Evolutionary conservation across 768 basidiomycete genomes (phyloP), one percentile per base, ranked within the genome.

Genomic region (Leccinum sublutescens): DNA sequence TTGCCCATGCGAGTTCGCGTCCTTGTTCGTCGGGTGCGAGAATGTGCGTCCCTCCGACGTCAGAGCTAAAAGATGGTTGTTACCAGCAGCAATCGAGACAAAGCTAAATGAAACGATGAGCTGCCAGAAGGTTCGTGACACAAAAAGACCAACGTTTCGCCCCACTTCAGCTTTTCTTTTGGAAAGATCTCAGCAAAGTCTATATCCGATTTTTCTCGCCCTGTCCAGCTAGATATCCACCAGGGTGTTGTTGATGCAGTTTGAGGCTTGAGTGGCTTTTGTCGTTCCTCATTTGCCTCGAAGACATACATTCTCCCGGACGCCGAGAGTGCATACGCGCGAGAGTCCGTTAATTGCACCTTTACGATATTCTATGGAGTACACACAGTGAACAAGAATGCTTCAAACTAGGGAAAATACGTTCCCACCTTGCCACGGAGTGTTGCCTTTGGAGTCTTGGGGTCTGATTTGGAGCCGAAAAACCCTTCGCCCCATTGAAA

Each of bases 401-500:
- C 9, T 27, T 23, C 15, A 14, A 50, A n/a, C 17, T 11, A 3
- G 25, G 25, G 15, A 10, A 49, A 21, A 9, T 2, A 31, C 10
- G 17, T 23, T 61, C 77, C 21, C 63, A 87, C 90, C 78, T 89
- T 89, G 58, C 85, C 87, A 56, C 78, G 79, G 50, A 91, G 68
- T 1, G 87, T 88, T 48, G 79, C 71, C 29, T 74, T 79, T 5
- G 87, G 87, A 29, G 61, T 62, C 25, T 65, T 63, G 63, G 62
- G 62, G 27, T 72, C 58, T 50, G 72, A 53, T 15, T 71, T 63
- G 7, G 68, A 62, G 15, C 78, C 78, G 62, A 79, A 80, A 71
- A 85, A 89, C 0, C 82, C 86, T 45, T 80, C 78, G 0, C 91
- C 91, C 91, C 91, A 94, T 64, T 93, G 90, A 66, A 91, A 89